Evolutionary conservation across 2,329 filamentous ascomycete genomes (phyloP), one percentile per base, ranked within the genome.

Genomic region (Onygenales sp.): DNA sequence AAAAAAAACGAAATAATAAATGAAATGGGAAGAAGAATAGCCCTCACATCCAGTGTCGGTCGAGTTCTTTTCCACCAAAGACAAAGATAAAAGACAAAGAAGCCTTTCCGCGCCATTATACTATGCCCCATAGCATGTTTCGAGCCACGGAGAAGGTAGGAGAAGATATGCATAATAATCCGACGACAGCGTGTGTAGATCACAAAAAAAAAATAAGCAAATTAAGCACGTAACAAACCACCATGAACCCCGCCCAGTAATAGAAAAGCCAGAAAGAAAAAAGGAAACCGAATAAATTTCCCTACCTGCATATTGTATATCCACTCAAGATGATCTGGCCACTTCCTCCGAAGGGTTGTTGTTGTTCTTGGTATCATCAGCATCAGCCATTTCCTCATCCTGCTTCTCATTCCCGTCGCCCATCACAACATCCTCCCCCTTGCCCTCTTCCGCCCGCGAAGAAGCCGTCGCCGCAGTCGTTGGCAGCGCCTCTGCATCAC

Each of bases 321-420:
- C 21, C 21, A 27, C 21, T 27, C 21, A 27, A 27, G 21, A 27
- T 27, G 21, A 27, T 27, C 21, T 4, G 21, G 21, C 21, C 21
- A 27, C 21, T 27, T 27, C 21, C 21, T 27, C 21, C 4, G 21
- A 27, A 27, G 21, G 21, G 3, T 27, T 27, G 21, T 27, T 4
- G 21, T 27, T 4, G 21, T 27, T 27, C 21, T 27, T 27, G 21
- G 21, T 27, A 27, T 27, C 58, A 0, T 57, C 52, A 33, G 64
- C 57, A 40, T 71, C 68, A 0, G 61, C 57, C 69, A 71, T 71
- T 43, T 70, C 67, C 4, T 64, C 61, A 33, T 62, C 58, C 43
- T 61, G 56, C 49, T 62, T 57, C 32, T 53, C 58, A 42, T 63
- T 57, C 36, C 57, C n/a, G 27, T 46, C 46, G 13, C 39, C 8